Conservation (phyloP, 768 basidiomycete genomes). For the Ramaria sp. region DNA sequence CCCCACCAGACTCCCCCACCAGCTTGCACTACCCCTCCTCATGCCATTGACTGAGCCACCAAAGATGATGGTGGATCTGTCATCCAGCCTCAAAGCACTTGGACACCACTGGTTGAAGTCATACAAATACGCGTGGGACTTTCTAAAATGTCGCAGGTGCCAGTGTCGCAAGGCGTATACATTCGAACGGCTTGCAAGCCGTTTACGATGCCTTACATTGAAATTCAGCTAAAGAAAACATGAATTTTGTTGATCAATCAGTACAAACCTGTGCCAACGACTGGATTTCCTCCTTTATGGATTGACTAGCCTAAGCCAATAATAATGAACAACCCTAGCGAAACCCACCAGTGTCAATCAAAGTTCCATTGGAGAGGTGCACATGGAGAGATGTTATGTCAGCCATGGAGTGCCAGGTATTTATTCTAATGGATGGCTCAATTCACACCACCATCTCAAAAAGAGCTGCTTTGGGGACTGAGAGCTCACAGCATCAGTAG, state of each 20-base stretch:
- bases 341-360: too few relatives aligned
- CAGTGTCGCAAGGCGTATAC: too few relatives aligned
- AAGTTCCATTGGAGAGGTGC: too few relatives aligned
- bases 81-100: slow-evolving; percentile 33
- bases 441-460: not conserved
- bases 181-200: slow-evolving; percentile 28
- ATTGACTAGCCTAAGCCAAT: not conserved
- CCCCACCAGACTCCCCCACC: too few relatives aligned
- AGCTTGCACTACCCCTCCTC: too few relatives aligned
- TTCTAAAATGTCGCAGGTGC: too few relatives aligned
- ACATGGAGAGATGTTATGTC: too few relatives aligned
- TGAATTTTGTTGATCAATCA: not conserved
- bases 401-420: not conserved
- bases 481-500: not conserved
- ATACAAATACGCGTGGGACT: slow-evolving; percentile 23
- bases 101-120: slow-evolving; percentile 66
- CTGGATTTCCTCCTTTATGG: too few relatives aligned
- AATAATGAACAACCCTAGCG: not conserved
- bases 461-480: slow-evolving; percentile 1
- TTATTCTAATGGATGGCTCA: not conserved
- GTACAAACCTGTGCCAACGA: too few relatives aligned
- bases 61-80: too few relatives aligned
- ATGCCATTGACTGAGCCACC: slow-evolving; percentile 8
- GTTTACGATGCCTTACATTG: not conserved
- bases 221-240: not conserved